Conservation (phyloP, 805 yeast genomes). For the Lachancea lanzarotensis region DNA sequence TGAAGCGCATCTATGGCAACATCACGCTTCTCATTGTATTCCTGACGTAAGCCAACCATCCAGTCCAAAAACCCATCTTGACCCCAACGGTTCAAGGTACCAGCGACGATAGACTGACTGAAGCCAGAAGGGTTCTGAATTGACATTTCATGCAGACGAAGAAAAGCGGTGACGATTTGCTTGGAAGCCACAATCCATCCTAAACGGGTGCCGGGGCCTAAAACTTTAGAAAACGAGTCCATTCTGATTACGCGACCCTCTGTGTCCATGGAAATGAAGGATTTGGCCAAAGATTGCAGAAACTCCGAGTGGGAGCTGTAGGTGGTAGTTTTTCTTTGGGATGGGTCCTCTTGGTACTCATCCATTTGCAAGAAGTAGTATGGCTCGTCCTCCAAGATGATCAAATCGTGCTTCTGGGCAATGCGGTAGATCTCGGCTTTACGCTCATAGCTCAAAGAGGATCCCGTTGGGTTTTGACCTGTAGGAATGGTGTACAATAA, state of each 20-base stretch:
- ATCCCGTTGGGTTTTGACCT: conserved; percentile 98
- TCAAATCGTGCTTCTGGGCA: conserved; percentile 78
- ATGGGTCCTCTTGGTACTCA: conserved; percentile 46
- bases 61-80: conserved; percentile 84
- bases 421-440: conserved; percentile 68
- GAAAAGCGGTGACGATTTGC: conserved; percentile 53
- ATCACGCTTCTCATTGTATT: conserved; percentile 84
- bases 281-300: conserved; percentile 58
- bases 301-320: conserved; percentile 54
- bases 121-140: conserved; percentile 80
- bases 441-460: conserved; percentile 70
- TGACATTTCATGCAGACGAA: conserved; percentile 72
- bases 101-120: conserved; percentile 62
- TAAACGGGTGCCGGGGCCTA: conserved; percentile 85
- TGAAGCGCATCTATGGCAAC: conserved; percentile 70
- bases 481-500: conserved; percentile 87
- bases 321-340: conserved; percentile 27
- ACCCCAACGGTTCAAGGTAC: conserved; percentile 80
- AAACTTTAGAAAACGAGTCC: conserved; percentile 84
- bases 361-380: conserved; percentile 96
- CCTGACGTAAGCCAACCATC: conserved; percentile 76
- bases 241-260: conserved; percentile 88
- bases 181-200: conserved; percentile 86
- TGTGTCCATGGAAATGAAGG: conserved; percentile 66
- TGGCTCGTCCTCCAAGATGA: conserved; percentile 94